phyloP scores from a whole-genome alignment of 352 stramenopile genomes.

The Phytophthora pinifolia region DNA sequence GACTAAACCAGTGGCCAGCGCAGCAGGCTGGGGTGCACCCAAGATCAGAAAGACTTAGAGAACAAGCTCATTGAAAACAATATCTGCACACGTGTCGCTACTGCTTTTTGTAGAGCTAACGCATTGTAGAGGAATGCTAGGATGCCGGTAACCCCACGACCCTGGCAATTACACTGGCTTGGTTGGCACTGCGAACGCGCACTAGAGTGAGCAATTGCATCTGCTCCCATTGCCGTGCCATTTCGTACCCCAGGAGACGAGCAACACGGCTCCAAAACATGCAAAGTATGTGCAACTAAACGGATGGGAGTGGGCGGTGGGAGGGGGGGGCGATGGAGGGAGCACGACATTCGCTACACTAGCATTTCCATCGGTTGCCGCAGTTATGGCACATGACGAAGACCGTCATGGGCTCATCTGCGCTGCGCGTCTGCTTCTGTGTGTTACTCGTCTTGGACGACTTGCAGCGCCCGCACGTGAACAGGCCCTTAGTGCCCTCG shows the following conservation, averaged over 20 bases:
- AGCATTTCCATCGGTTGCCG: constrained; percentile 95
- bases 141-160: no score
- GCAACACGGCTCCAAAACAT: constrained; percentile 16
- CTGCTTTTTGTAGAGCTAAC: neutral
- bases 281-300: constrained; percentile 20
- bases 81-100: constrained; percentile 22
- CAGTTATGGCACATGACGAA: constrained; percentile 97
- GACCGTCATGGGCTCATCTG: constrained; percentile 98
- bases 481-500: constrained; percentile 74
- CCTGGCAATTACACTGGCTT: no score
- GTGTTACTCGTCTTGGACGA: constrained; percentile 96
- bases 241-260: constrained; percentile 11
- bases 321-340: constrained; percentile 9
- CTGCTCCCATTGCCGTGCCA: constrained; percentile 9
- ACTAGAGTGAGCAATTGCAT: constrained; percentile 1
- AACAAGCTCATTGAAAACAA: constrained; percentile 12
- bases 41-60: neutral
- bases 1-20: constrained; percentile 8
- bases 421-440: constrained; percentile 97
- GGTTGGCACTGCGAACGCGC: neutral
- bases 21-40: no score
- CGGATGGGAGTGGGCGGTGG: constrained; percentile 11
- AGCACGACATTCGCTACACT: constrained; percentile 38
- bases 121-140: constrained; percentile 1
- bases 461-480: constrained; percentile 94